These are phyloP conservation scores for Verticillium tricorpus DNA, from an alignment of 2,329 filamentous ascomycete species.

Conservation along the genomic window DNA sequence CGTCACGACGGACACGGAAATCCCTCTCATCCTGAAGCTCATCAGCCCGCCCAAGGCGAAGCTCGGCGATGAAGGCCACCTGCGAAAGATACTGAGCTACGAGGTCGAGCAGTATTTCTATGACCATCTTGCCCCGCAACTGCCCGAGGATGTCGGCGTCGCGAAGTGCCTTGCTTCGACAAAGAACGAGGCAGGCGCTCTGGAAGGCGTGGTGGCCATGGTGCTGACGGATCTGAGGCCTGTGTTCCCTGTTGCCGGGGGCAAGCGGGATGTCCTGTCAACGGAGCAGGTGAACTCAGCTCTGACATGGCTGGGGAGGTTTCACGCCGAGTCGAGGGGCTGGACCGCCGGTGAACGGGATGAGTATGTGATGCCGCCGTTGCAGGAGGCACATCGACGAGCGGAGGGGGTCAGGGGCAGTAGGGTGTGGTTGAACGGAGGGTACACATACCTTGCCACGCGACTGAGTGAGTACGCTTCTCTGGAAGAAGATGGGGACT, in stretches of 20 bases:
- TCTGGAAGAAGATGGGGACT: constrained; percentile 39
- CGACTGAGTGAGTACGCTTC: constrained; percentile 49
- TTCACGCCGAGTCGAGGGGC: constrained; percentile 47
- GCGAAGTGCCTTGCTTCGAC: constrained; percentile 46
- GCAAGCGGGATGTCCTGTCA: constrained; percentile 44
- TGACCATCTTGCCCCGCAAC: constrained; percentile 43
- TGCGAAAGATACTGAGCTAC: constrained; percentile 63
- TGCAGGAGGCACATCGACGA: constrained; percentile 43
- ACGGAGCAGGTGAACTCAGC: constrained; percentile 45
- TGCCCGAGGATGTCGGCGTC: constrained; percentile 38
- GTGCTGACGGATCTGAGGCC: constrained; percentile 52
- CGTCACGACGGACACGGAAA: constrained; percentile 18
- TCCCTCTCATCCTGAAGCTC: constrained; percentile 52
- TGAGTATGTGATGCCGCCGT: constrained; percentile 46
- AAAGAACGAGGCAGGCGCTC: constrained; percentile 20
- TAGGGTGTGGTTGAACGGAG: constrained; percentile 59
- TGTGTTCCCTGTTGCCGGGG: constrained; percentile 51
- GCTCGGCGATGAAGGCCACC: constrained; percentile 53
- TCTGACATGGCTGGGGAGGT: constrained; percentile 57
- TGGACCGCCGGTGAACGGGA: constrained; percentile 31
- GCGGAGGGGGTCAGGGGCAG: constrained; percentile 15
- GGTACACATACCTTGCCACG: constrained; percentile 65
- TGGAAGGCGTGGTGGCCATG: constrained; percentile 43
- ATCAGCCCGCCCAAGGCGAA: constrained; percentile 45
- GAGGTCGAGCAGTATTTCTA: constrained; percentile 66